Base-by-base conservation (phyloP, 306 rosid species). In the Datisca glomerata region DNA sequence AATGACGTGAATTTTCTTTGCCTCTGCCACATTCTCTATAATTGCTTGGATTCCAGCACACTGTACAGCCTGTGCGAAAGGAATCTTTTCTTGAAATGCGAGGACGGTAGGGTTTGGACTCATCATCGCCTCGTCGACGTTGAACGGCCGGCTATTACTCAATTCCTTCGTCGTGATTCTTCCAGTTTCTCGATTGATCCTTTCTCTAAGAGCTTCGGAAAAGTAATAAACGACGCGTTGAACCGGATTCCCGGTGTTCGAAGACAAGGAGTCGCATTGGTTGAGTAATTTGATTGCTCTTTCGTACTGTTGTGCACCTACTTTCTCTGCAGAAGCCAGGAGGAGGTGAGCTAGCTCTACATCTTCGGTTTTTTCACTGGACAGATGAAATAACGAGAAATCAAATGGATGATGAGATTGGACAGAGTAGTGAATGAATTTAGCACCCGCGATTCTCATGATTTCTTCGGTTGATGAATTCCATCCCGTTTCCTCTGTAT, bases 241-340 rank as follows among this genome's bases (percentile, higher is more conserved):
- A 32, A 72, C 56, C 0, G 94, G 50, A 38, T 53, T 72, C 19
- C 79, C 91, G 0, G 61, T 50, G 21, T 58, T 60, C 21, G 69
- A 69, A 51, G 62, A 58, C 20, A 45, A 22, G 0, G 49, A 38
- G 7, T 61, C 60, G 7, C 79, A 78, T 7, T 39, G 71, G 1
- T 36, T 21, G 5, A 83, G 74, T 27, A 78, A 24, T 6, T 67
- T 67, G 16, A 28, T 16, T 5, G 78, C 79, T 1, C 73, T 69
- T 46, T 61, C 71, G 12, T 51, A 72, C 12, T 75, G 89, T 22
- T 72, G 62, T 13, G 18, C 32, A 2, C 75, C 85, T 1, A 78
- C 63, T 64, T 72, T 75, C 69, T 83, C 91, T n/a, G 79, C 81
- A 47, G 69, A 61, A 41, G 74, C 56, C 12, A 83, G 67, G 41